Conservation (phyloP, 169 alveolate genomes). For the Neospora caninum region DNA sequence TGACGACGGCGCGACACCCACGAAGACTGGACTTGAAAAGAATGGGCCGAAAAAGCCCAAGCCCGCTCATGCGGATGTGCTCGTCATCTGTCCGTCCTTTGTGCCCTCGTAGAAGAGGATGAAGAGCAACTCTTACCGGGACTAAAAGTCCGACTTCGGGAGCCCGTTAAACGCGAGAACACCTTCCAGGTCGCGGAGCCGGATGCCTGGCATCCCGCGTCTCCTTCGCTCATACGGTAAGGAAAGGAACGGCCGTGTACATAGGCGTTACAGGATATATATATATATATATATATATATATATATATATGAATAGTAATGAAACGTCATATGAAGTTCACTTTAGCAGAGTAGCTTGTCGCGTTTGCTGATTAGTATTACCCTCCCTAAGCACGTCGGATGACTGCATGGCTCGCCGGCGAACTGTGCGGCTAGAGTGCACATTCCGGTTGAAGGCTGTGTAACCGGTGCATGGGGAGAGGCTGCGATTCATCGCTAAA, state of each 20-base stretch:
- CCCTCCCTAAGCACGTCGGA: no score
- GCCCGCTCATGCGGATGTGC: not conserved
- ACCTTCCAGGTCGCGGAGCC: not conserved
- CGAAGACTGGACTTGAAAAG: no score
- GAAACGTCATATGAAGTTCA: not conserved
- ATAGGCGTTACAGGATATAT: not conserved
- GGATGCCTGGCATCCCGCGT: slow-evolving; percentile 24
- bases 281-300: not conserved
- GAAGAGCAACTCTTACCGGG: not conserved
- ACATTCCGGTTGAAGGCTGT: no score
- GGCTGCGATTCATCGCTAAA: no score
- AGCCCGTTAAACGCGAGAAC: not conserved
- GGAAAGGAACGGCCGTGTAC: not conserved
- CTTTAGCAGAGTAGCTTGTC: not conserved
- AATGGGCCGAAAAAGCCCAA: no score
- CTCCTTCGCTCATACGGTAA: not conserved
- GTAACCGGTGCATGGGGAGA: no score
- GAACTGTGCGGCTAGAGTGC: no score
- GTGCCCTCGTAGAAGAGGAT: not conserved
- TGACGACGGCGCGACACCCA: no score
- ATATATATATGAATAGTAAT: not conserved
- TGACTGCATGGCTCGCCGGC: no score
- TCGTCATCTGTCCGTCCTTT: not conserved
- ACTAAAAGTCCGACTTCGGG: not conserved
- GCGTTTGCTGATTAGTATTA: no score